Evolutionary conservation across 78 protist species (phyloP).

Genomic region (Dictyostelium citrinum): DNA sequence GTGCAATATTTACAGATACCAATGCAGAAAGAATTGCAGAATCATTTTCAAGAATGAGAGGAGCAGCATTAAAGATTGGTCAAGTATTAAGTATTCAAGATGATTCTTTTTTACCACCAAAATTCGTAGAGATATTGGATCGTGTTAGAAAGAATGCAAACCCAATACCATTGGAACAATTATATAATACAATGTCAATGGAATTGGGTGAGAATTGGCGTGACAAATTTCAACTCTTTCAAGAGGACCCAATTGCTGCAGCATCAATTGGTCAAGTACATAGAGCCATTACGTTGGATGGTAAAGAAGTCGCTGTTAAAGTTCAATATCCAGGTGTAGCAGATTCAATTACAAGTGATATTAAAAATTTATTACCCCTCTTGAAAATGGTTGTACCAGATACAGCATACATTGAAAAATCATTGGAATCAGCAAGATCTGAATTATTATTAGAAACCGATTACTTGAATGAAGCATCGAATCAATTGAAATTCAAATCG

Average conservation of each 20-base stretch:
- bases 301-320: constrained; percentile 88
- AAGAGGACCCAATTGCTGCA: constrained; percentile 89
- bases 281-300: constrained; percentile 72
- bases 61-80: constrained; percentile 95
- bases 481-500: constrained; percentile 32
- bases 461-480: constrained; percentile 82
- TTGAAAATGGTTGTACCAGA: constrained; percentile 82
- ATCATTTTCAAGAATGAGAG: constrained; percentile 91
- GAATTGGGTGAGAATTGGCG: constrained; percentile 91
- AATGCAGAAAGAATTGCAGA: constrained; percentile 78
- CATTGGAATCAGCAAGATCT: constrained; percentile 65
- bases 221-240: constrained; percentile 51
- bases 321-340: constrained; percentile 93
- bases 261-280: constrained; percentile 96
- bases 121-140: constrained; percentile 75
- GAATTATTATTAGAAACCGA: constrained; percentile 90
- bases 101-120: constrained; percentile 68
- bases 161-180: constrained; percentile 88
- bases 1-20: constrained; percentile 46
- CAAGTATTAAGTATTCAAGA: constrained; percentile 92
- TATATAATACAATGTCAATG: constrained; percentile 11
- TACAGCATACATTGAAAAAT: constrained; percentile 85
- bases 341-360: constrained; percentile 86
- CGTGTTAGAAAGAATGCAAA: constrained; percentile 90
- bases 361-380: constrained; percentile 66